Base-by-base conservation (phyloP, 768 basidiomycete genomes). In the Gloeopeniophorella convolvens region DNA sequence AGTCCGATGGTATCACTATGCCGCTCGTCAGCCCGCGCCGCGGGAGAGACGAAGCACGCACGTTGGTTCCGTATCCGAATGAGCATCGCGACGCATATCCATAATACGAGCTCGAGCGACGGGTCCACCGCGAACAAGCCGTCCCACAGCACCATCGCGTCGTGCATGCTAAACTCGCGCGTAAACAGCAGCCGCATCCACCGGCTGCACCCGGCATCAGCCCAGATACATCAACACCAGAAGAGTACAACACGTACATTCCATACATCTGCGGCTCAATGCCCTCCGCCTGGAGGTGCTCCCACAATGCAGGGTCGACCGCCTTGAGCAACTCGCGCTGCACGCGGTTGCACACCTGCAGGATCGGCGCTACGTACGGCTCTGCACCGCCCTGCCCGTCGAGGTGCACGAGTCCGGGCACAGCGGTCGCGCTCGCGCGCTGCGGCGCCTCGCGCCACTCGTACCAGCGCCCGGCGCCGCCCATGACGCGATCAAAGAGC, bases 231-330 rank as follows among this genome's bases (percentile, higher is more conserved):
- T 18, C 30, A 28, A 40, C 4, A 24, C 12, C 11, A 21, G 21
- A 24, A 5, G 24, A 34, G 16, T 7, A 15, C 20, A 51, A 27
- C 10, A 70, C 89, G 65, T 67, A 93, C 87, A 98, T 93, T 49
- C 90, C 92, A 69, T 92, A 99, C 16, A 98, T 87, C 64, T 98
- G 96, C 4, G 94, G 93, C 65, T 99, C 96, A 34, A 98, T 83
- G 5, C 88, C 88, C 32, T 82, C 77, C 30, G 75, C 76, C 57
- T 89, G 83, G 70, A 99, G 72, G 44, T 77, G 74, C 51, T 78
- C 76, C 73, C 82, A 85, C 18, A 98, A 69, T 35, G 79, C 65
- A 15, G 90, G 90, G 66, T 99, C 96, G 23, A 88, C 79, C 20
- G 73, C 73, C 63, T 81, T 81, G 16, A 98, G 72, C 12, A 88